Evolutionary conservation across 169 alveolate genomes (phyloP), one percentile per base, ranked within the genome.

Genomic region (Cyclospora cayetanensis): DNA sequence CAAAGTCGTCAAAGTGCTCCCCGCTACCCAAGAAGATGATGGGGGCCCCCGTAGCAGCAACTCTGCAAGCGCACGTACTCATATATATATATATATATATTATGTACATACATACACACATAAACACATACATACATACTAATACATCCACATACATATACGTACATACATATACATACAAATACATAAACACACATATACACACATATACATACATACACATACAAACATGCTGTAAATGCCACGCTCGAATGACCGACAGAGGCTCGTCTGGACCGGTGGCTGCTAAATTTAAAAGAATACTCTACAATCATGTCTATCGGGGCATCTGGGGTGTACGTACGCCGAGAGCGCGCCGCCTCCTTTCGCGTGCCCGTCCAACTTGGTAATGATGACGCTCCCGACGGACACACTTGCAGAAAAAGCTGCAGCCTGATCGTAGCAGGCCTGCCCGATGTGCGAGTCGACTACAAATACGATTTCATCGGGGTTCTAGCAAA

Each of bases 301-400:
- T 15, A 15, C 22, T 35, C 22, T 7, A 15, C 42, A 15, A 11
- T 35, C 79, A 15, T n/a, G n/a, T n/a, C n/a, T n/a, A n/a, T n/a
- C n/a, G n/a, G n/a, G n/a, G n/a, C n/a, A n/a, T 4, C 25, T 55
- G 68, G 37, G 74, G 74, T 31, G 22, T 27, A 41, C 94, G 4
- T 80, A 91, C 92, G 99, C 99, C 2, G 99, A 98, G 22, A 99
- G 95, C 0, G 99, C 99, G 20, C 99, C 99, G n/a, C 99, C 99
- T n/a, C 99, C 99, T 94, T 98, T 98, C 1, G 99, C 99, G 86
- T 99, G 99, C 50, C 99, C 99, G 94, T 99, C 99, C n/a, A 99
- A 96, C 93, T 99, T 99, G 29, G 99, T 99, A 90, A 99, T 96
- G 93, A 99, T 98, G 20, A 99, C 99, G 90, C 99, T 96, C n/a